phyloP scores from a whole-genome alignment of 2,329 filamentous ascomycete species.

The Talaromyces funiculosus region DNA sequence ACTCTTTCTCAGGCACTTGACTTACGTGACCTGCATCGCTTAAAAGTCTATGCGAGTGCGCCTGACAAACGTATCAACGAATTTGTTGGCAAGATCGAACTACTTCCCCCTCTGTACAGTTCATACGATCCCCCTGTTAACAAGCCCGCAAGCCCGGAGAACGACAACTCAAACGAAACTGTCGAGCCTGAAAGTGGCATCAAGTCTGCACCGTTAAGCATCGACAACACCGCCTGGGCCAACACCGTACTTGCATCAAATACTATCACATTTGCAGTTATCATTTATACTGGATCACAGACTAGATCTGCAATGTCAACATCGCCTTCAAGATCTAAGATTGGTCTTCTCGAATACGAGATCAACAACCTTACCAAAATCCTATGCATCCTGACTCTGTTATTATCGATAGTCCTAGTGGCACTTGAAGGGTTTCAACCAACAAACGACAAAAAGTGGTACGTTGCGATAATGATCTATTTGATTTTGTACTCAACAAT shows the following conservation, averaged over 20 bases:
- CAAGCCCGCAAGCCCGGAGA: slow-evolving; percentile 19
- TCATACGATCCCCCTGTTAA: slow-evolving; percentile 42
- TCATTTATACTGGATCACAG: slow-evolving; percentile 91
- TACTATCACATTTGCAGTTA: slow-evolving; percentile 77
- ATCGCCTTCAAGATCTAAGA: slow-evolving; percentile 85
- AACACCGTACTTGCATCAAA: slow-evolving; percentile 96
- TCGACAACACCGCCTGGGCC: slow-evolving; percentile 98
- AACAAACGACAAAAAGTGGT: slow-evolving; percentile 61
- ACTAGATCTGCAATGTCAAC: slow-evolving; percentile 92
- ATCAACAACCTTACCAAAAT: slow-evolving; percentile 98
- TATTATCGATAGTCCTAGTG: slow-evolving; percentile 80
- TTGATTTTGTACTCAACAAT: slow-evolving; percentile 98
- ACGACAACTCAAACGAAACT: slow-evolving; percentile 18
- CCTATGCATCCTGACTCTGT: slow-evolving; percentile 78
- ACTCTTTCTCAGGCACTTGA: slow-evolving; percentile 75
- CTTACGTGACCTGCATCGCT: slow-evolving; percentile 60
- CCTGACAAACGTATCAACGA: slow-evolving; percentile 93
- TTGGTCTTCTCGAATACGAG: slow-evolving; percentile 86
- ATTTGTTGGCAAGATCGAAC: slow-evolving; percentile 81
- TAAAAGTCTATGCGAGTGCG: slow-evolving; percentile 74
- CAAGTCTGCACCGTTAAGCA: slow-evolving; percentile 69
- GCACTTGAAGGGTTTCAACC: slow-evolving; percentile 73
- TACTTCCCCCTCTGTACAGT: slow-evolving; percentile 53
- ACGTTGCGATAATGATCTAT: slow-evolving; percentile 97
- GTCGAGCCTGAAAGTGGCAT: slow-evolving; percentile 20